Base-by-base conservation (phyloP, 352 stramenopile genomes). In the Globisporangium alternatum region DNA sequence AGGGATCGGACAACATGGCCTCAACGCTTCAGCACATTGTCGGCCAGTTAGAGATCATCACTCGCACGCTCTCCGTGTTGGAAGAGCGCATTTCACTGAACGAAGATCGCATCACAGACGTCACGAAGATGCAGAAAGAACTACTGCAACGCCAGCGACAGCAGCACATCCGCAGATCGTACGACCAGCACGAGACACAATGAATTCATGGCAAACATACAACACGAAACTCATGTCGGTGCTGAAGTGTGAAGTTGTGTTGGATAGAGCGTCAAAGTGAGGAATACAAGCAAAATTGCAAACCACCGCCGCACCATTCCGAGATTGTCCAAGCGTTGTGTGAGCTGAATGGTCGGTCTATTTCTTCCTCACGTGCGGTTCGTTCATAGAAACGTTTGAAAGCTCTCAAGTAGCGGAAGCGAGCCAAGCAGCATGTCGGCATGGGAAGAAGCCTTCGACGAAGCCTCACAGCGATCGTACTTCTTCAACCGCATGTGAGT, bases 11-110 rank as follows among this genome's bases (percentile, higher is more conserved):
- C 54, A 75, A 76, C 45, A 81, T 84, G 49, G 69, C 75, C 0
- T 66, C 72, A 48, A 94, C 89, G 22, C 74, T 97, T 41, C 84
- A 97, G 56, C 90, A 97, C 65, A 96, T 97, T 66, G 76, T 97
- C 9, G 89, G 86, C 0, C 90, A 97, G 64, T 66, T 97, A 30
- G 89, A 97, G 66, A 93, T 96, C 66, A 84, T 97, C 64, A 97
- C 90, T 0, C 74, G 74, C 21, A 97, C 90, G 35, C 71, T 97
- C 6, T 83, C 74, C 5, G 77, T 95, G 21, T 64, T 97, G 0
- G 90, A 97, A 65, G 81, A 96, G 60, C 77, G 90, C 33, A 80
- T 97, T 25, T 91, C 81, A 10, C 80, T 93, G 48, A 92, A 76
- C 44, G 90, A 97, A 65, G 86, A 96, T 56, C 81, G 83, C 9